Evolutionary conservation across 139 green algal species (phyloP), one percentile per base, ranked within the genome.

Genomic region (Picochlorum sp.): DNA sequence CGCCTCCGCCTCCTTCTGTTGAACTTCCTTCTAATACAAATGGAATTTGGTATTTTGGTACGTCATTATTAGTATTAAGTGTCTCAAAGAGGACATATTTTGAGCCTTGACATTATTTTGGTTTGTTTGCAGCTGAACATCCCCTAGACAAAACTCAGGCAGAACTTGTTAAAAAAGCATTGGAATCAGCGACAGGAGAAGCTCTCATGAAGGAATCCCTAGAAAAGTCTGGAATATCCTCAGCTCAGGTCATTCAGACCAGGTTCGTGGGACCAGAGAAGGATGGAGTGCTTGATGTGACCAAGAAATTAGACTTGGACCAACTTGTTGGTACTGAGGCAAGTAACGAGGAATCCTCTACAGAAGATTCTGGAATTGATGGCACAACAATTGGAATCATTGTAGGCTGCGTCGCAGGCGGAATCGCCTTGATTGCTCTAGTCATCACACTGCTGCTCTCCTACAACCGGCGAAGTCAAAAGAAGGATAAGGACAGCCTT

Each of bases 11-110:
- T 28, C 13, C 20, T 38, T 6, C 23, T 24, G n/a, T 65, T 14
- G 13, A n/a, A 9, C 15, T 57, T 23, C 58, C 58, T 57, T 16
- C 41, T 1, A 23, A 65, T 23, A 31, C 23, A 18, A 23, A 65
- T 31, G 58, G 58, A 51, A 65, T 65, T 26, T 65, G 58, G 58
- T 65, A 65, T 20, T 65, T 65, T 52, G 20, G 20, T 31, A 65
- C 23, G 41, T 9, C n/a, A 20, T 20, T 18, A 4, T 9, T 54
- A 54, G 15, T 54, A 30, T n/a, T n/a, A 13, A 51, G 28, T 30
- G 34, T 7, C 8, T 41, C 34, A 41, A 41, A 41, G 6, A 11
- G 34, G 34, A 41, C 7, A 41, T 41, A 41, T 41, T 30, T 30
- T 30, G 28, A 30, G 28, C 28, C 4, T 4, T 41, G 34, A 41